Conservation (phyloP, 176 grass and related monocot genomes). For the Bonia amplexicaulis region DNA sequence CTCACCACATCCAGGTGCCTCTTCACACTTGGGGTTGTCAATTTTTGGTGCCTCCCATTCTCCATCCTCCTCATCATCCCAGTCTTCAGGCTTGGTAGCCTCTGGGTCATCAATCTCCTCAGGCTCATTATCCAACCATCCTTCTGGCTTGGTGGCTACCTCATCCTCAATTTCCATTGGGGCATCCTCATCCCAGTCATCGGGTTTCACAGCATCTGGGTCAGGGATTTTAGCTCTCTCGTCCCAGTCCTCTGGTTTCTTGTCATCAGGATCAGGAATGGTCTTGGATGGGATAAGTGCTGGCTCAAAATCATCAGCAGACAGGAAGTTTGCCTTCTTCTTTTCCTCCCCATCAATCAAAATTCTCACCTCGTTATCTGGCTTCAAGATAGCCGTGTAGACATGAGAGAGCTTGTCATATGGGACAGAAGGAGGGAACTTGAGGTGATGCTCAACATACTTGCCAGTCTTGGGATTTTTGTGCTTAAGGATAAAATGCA, state of each 20-base stretch:
- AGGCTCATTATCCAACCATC: conserved; percentile 94
- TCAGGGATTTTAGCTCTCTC: conserved; percentile 89
- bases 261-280: conserved; percentile 95
- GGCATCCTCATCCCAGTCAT: conserved; percentile 97
- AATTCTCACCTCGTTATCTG: conserved; percentile 82
- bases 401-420: conserved; percentile 90
- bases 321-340: conserved; percentile 79
- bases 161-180: conserved; percentile 85
- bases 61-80: conserved; percentile 99
- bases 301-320: conserved; percentile 83
- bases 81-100: conserved; percentile 84
- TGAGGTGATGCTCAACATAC: conserved; percentile 91
- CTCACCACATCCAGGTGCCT: conserved; percentile 86
- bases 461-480: conserved; percentile 90
- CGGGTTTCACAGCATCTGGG: conserved; percentile 70
- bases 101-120: conserved; percentile 94
- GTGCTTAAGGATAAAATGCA: conserved; percentile 96
- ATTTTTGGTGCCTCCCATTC: conserved; percentile 91
- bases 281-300: conserved; percentile 79
- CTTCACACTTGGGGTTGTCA: conserved; percentile 94
- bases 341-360: conserved; percentile 90
- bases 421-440: conserved; percentile 83
- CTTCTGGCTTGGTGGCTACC: conserved; percentile 85
- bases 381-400: conserved; percentile 90
- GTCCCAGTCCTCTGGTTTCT: conserved; percentile 99